A percentile compares a stretch with the other conserved stretches of the same genome.
These are phyloP conservation scores for Penicillium glabrum DNA, from an alignment of 2,329 filamentous ascomycete species.

Conservation along the genomic window DNA sequence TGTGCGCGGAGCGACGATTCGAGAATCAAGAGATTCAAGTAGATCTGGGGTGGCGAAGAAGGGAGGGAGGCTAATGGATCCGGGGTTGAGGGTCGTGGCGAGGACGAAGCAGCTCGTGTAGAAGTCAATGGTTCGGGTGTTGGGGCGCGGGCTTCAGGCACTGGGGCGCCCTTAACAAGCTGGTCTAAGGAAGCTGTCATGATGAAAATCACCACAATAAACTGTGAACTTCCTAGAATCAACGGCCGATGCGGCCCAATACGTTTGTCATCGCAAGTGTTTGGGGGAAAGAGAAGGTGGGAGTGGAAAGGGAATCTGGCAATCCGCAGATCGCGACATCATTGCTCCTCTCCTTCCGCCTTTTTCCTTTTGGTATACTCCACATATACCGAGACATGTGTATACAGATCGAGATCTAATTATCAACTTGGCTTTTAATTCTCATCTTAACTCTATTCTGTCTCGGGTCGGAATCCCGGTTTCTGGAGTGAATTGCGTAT, in stretches of 20 bases:
- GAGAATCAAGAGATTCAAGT: conserved; percentile 95
- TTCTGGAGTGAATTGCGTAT: conserved; percentile 7
- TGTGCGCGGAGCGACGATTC: conserved; percentile 91
- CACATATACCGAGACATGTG: not conserved
- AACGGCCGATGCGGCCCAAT: conserved; percentile 32
- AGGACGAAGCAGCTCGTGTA: conserved; percentile 43
- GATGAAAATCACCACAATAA: conserved; percentile 12
- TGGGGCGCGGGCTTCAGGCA: conserved; percentile 43
- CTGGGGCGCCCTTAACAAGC: conserved; percentile 78
- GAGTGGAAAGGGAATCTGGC: conserved; percentile 9
- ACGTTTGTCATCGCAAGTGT: conserved; percentile 23
- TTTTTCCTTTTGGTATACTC: conserved; percentile 12
- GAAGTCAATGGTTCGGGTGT: conserved; percentile 26
- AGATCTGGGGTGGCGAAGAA: conserved; percentile 93
- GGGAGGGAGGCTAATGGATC: conserved; percentile 80
- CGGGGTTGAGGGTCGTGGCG: conserved; percentile 44
- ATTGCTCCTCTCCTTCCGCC: conserved; percentile 11
- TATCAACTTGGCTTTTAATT: not conserved
- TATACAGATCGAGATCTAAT: not conserved
- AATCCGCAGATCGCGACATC: conserved; percentile 18
- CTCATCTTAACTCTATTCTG: not conserved
- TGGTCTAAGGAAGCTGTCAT: conserved; percentile 76
- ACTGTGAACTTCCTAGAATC: conserved; percentile 6
- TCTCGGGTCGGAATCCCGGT: not conserved
- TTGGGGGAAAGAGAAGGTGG: conserved; percentile 8